phyloP scores from a whole-genome alignment of 2,329 filamentous ascomycete species.

The Xylariaceae sp. region DNA sequence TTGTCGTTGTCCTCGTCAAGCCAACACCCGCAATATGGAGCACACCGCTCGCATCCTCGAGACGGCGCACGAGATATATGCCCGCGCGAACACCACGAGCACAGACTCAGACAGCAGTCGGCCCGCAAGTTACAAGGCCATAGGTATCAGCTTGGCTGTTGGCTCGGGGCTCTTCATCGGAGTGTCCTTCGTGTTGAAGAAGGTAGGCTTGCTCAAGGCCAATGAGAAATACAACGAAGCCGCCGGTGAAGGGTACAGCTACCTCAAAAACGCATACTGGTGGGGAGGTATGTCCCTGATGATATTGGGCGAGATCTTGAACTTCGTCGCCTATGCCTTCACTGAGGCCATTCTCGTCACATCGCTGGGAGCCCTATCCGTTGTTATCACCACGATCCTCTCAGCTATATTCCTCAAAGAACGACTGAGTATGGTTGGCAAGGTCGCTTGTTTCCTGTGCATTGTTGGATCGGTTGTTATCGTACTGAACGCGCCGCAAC shows the following conservation, averaged over 20 bases:
- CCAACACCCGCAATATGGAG: constrained; percentile 33
- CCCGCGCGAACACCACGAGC: constrained; percentile 38
- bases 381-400: constrained; percentile 86
- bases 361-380: constrained; percentile 82
- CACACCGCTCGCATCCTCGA: constrained; percentile 34
- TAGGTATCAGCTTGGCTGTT: constrained; percentile 82
- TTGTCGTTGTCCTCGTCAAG: constrained; percentile 1
- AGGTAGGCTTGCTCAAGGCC: constrained; percentile 82
- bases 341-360: constrained; percentile 95
- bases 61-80: constrained; percentile 36
- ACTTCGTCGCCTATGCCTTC: constrained; percentile 95
- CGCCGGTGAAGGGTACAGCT: constrained; percentile 94
- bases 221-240: constrained; percentile 96
- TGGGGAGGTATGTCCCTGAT: constrained; percentile 95
- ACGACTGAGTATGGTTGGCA: constrained; percentile 89
- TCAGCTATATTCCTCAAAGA: constrained; percentile 96
- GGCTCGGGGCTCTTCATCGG: constrained; percentile 91
- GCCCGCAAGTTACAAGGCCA: constrained; percentile 67
- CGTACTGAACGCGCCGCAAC: constrained; percentile 83
- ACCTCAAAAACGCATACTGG: constrained; percentile 93
- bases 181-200: constrained; percentile 92
- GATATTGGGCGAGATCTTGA: constrained; percentile 95
- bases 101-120: constrained; percentile 31
- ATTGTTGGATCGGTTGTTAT: constrained; percentile 92
- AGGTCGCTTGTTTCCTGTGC: constrained; percentile 92